Percentiles rank a stretch among this genome's conserved stretches.
These are phyloP conservation scores for Mortierella sp. DNA, from an alignment of 371 early-diverging fungal genomes.

Conservation along the genomic window DNA sequence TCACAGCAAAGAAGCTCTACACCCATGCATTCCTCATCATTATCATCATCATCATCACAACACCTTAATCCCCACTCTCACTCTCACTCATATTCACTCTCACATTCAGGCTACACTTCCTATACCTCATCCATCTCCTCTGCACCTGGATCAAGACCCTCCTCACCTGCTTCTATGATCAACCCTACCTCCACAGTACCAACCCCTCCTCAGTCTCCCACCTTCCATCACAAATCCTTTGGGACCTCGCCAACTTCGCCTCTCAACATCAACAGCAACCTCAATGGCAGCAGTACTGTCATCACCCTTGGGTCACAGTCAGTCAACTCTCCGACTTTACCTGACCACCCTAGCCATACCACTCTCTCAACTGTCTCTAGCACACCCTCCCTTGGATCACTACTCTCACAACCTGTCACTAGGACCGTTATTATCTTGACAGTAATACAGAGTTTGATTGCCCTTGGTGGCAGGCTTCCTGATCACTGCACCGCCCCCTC, in stretches of 20 bases:
- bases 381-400: conserved; percentile 6
- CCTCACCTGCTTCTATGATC: conserved; percentile 39
- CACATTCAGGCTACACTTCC: conserved; percentile 10
- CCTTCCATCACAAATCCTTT: conserved; percentile 6
- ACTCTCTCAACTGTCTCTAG: conserved; percentile 2
- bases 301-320: conserved; percentile 12
- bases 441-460: conserved; percentile 17
- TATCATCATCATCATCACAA: conserved; percentile 6
- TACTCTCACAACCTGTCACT: conserved; percentile 33
- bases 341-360: background rate
- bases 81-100: conserved; percentile 1
- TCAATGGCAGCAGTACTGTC: conserved; percentile 6
- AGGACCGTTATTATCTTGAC: conserved; percentile 33
- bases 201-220: conserved; percentile 39
- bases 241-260: conserved; percentile 11
- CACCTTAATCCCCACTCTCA: conserved; percentile 27
- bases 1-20: conserved; percentile 35
- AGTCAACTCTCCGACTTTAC: conserved; percentile 2
- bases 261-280: conserved; percentile 8
- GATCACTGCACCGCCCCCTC: conserved; percentile 43
- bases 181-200: conserved; percentile 13
- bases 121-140: conserved; percentile 37
- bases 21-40: conserved; percentile 18
- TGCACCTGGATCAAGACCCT: conserved; percentile 26
- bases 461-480: conserved; percentile 32